Percentiles rank a stretch among this genome's conserved stretches.
Evolutionary conservation across 495 filamentous ascomycete species (phyloP).

Genomic region (Penicillium daleae): DNA sequence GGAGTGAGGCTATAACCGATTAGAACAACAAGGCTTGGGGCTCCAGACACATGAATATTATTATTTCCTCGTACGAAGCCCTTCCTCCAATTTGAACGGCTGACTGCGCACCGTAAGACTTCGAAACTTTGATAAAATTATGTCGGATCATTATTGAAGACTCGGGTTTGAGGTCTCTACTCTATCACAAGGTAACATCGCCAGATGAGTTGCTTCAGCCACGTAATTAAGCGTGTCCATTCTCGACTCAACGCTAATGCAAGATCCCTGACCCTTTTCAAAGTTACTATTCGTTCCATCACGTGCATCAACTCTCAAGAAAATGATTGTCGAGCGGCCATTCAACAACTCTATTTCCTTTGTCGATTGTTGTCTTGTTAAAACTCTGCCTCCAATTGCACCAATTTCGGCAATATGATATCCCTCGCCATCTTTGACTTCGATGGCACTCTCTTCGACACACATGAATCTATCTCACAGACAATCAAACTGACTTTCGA

Average conservation of each 20-base stretch:
- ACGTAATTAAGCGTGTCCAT: neutral
- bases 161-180: neutral
- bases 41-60: no score
- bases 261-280: neutral
- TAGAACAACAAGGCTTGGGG: neutral
- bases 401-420: conserved; percentile 6
- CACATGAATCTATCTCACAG: conserved; percentile 25
- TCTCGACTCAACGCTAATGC: neutral
- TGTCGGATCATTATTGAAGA: neutral
- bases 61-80: neutral
- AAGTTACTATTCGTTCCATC: neutral
- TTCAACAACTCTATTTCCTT: neutral
- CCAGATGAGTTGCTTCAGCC: neutral
- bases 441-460: conserved; percentile 37
- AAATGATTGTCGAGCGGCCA: neutral
- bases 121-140: neutral
- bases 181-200: neutral
- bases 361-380: no score
- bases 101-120: neutral
- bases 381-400: neutral
- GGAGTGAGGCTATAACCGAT: neutral
- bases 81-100: neutral
- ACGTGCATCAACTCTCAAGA: neutral
- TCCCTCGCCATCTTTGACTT: conserved; percentile 35
- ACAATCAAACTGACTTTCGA: conserved; percentile 30